These are phyloP conservation scores for Alternaria atra DNA, from an alignment of 2,329 filamentous ascomycete genomes.

Conservation along the genomic window DNA sequence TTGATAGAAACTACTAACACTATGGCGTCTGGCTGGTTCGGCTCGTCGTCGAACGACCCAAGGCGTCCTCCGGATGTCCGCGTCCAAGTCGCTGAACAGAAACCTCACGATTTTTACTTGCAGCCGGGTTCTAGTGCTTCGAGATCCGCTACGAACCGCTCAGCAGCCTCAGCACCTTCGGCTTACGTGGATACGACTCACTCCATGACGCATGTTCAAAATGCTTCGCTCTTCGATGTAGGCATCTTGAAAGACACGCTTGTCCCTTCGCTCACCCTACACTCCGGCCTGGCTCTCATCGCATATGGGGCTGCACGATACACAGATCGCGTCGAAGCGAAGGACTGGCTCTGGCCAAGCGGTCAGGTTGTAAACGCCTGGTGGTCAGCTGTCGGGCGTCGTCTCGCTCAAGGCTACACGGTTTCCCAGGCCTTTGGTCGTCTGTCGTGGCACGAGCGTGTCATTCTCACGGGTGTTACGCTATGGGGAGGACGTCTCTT, in stretches of 20 bases:
- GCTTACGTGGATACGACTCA: slow-evolving; percentile 41
- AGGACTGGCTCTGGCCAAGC: slow-evolving; percentile 68
- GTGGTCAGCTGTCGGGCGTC: slow-evolving; percentile 67
- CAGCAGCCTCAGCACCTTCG: background rate
- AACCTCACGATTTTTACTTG: slow-evolving; percentile 46
- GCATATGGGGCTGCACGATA: slow-evolving; percentile 63
- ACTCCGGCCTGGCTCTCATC: slow-evolving; percentile 61
- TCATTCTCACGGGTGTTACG: slow-evolving; percentile 65
- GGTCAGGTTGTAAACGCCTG: slow-evolving; percentile 66
- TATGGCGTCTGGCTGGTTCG: slow-evolving; percentile 45
- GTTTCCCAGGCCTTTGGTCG: slow-evolving; percentile 57
- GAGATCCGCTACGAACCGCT: slow-evolving; percentile 14
- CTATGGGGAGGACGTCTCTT: slow-evolving; percentile 67
- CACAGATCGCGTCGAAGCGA: slow-evolving; percentile 66
- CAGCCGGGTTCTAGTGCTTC: slow-evolving; percentile 33
- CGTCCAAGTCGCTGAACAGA: slow-evolving; percentile 42
- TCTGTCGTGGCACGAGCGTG: slow-evolving; percentile 63
- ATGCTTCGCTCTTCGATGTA: slow-evolving; percentile 50
- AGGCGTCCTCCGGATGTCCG: slow-evolving; percentile 40
- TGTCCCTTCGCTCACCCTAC: slow-evolving; percentile 63
- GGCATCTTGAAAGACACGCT: slow-evolving; percentile 64
- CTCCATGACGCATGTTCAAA: slow-evolving; percentile 45
- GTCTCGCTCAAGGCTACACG: slow-evolving; percentile 58
- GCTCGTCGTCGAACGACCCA: slow-evolving; percentile 29
- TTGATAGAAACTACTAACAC: slow-evolving; percentile 7